Evolutionary conservation across 345 rosid species (phyloP).

Genomic region (Moricandia arvensis): DNA sequence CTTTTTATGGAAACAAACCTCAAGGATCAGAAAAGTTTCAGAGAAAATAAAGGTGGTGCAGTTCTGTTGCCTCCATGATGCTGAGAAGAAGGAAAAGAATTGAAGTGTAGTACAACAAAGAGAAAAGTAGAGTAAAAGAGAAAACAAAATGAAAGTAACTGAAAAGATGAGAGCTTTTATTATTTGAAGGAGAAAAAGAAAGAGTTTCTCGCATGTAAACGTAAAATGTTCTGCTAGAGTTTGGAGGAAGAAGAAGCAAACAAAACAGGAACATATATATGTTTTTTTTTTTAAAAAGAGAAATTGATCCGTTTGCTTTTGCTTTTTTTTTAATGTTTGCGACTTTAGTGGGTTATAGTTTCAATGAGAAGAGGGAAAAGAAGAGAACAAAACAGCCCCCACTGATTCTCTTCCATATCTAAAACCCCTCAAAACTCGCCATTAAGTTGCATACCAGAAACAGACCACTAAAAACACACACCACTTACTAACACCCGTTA

Average conservation of each 20-base stretch:
- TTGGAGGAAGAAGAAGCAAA: conserved; percentile 3
- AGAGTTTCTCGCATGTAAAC: conserved; percentile 31
- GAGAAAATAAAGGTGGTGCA: conserved; percentile 19
- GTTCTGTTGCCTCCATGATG: conserved; percentile 33
- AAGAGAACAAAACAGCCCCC: conserved; percentile 12
- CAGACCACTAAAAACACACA: conserved; percentile 18
- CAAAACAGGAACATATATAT: background rate
- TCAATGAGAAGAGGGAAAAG: conserved; percentile 26
- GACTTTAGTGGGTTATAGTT: conserved; percentile 35
- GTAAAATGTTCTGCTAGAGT: conserved; percentile 24
- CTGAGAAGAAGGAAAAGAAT: background rate
- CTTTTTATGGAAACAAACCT: conserved; percentile 4
- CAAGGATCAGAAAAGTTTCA: background rate
- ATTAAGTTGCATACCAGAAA: conserved; percentile 26
- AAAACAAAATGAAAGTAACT: conserved; percentile 24
- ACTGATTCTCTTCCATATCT: conserved; percentile 28
- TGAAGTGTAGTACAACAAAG: no score
- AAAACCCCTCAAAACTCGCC: conserved; percentile 33
- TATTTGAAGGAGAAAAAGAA: background rate
- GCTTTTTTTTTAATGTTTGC: background rate
- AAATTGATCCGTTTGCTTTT: background rate
- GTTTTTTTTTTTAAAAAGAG: background rate
- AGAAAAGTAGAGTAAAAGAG: background rate
- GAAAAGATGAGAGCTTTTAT: conserved; percentile 24
- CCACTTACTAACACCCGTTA: background rate